Conservation (phyloP, 148 eudicot genomes). For the Amaranthus palmeri region DNA sequence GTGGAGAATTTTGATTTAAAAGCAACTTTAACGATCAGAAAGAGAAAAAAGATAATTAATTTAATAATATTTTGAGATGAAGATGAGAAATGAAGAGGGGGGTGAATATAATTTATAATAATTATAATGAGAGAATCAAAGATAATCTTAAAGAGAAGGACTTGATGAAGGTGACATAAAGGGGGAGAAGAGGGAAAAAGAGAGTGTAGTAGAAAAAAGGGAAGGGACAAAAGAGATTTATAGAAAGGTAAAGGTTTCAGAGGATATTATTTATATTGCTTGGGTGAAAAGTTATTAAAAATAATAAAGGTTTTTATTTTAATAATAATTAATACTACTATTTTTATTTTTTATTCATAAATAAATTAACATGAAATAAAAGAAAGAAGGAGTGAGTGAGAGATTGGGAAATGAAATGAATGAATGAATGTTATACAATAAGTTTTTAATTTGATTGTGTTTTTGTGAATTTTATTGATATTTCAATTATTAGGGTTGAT, state of each 20-base stretch:
- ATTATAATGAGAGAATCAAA: slow-evolving; percentile 39
- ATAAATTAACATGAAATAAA: neutral
- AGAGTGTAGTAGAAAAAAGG: slow-evolving; percentile 35
- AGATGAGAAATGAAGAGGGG: slow-evolving; percentile 7
- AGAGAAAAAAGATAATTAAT: too few relatives aligned
- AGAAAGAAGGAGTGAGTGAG: slow-evolving; percentile 21
- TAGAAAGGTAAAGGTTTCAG: slow-evolving; percentile 43
- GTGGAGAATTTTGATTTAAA: too few relatives aligned
- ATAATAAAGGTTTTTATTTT: slow-evolving; percentile 24
- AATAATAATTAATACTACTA: neutral
- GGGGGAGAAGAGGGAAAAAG: slow-evolving; percentile 22
- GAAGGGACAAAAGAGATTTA: slow-evolving; percentile 84
- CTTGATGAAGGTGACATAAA: slow-evolving; percentile 63
- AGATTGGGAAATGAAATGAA: slow-evolving; percentile 33
- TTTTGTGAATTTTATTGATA: slow-evolving; percentile 3
- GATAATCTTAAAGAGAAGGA: slow-evolving; percentile 89
- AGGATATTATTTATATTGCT: slow-evolving; percentile 38
- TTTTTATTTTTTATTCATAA: neutral
- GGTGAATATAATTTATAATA: slow-evolving; percentile 15
- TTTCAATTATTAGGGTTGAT: slow-evolving; percentile 16
- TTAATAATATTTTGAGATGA: too few relatives aligned
- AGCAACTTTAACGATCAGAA: too few relatives aligned
- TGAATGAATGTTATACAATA: slow-evolving; percentile 31
- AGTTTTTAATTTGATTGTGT: neutral
- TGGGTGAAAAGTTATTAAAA: slow-evolving; percentile 60